These are phyloP conservation scores for Geranium brycei DNA, from an alignment of 345 rosid species.

Conservation along the genomic window DNA sequence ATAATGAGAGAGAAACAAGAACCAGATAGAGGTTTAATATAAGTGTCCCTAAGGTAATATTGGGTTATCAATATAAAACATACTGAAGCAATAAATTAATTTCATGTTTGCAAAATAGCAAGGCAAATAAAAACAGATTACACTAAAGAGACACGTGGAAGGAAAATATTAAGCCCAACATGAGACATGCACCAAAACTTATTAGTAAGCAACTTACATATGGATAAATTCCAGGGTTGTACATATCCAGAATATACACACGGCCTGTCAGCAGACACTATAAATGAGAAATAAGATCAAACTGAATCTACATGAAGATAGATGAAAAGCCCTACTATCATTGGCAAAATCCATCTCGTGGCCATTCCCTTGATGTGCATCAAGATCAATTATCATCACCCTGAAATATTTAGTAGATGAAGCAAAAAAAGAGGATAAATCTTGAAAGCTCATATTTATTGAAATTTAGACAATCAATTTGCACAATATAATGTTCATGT, in stretches of 20 bases:
- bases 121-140: not conserved
- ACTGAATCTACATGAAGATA: constrained; percentile 5
- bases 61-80: too few species aligned
- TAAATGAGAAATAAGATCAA: constrained; percentile 5
- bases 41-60: too few species aligned
- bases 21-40: too few species aligned
- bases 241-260: constrained; percentile 80
- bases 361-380: constrained; percentile 99
- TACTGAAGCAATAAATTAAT: too few species aligned
- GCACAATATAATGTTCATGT: too few species aligned
- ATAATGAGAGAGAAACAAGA: not conserved
- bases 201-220: constrained; percentile 39
- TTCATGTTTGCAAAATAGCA: constrained; percentile 6
- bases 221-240: constrained; percentile 80
- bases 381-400: constrained; percentile 95
- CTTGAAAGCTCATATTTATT: too few species aligned
- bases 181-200: not conserved
- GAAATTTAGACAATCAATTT: too few species aligned
- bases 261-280: constrained; percentile 37
- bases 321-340: constrained; percentile 43
- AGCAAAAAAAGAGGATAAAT: too few species aligned
- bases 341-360: constrained; percentile 73
- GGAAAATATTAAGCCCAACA: too few species aligned
- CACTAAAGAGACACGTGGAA: not conserved
- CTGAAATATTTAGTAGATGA: constrained; percentile 21